Percentiles rank a stretch among this genome's conserved stretches.
Conservation (phyloP, 306 rosid species). For the Benincasa hispida region DNA sequence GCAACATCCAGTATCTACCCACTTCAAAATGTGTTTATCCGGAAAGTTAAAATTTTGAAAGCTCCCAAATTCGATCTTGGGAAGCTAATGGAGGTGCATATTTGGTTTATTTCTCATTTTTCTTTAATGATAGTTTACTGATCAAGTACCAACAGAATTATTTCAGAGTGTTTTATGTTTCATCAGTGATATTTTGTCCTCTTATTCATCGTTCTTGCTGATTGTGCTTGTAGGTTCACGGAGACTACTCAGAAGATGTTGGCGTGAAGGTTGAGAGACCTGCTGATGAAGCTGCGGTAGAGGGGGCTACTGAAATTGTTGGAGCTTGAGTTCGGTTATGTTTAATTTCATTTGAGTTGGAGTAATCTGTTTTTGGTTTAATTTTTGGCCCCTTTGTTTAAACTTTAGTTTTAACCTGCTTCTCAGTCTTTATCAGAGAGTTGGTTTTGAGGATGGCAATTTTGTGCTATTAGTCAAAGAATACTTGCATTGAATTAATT, state of each 20-base stretch:
- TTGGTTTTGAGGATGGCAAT: not conserved
- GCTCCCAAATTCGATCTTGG: conserved; percentile 95
- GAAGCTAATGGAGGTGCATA: conserved; percentile 75
- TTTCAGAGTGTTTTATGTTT: not conserved
- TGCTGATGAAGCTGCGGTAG: conserved; percentile 44
- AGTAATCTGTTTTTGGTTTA: not conserved
- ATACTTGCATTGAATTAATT: not conserved
- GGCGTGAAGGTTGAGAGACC: conserved; percentile 85
- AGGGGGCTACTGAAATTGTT: conserved; percentile 47
- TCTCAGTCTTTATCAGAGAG: conserved; percentile 1
- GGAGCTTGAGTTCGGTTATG: conserved; percentile 42
- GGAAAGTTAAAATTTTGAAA: conserved; percentile 86
- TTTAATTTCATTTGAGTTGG: conserved; percentile 3
- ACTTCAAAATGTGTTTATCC: conserved; percentile 66
- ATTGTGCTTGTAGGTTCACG: conserved; percentile 52
- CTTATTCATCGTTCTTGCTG: not conserved
- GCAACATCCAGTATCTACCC: conserved; percentile 71
- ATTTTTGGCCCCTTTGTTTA: not conserved
- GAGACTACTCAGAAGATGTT: conserved; percentile 59
- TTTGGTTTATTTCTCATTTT: not conserved
- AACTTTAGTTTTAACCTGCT: not conserved
- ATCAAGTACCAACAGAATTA: not conserved
- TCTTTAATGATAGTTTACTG: not conserved
- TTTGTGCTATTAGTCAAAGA: conserved; percentile 1
- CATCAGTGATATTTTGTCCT: not conserved